Evolutionary conservation across 345 rosid species (phyloP).

Genomic region (Erodium maritimum): DNA sequence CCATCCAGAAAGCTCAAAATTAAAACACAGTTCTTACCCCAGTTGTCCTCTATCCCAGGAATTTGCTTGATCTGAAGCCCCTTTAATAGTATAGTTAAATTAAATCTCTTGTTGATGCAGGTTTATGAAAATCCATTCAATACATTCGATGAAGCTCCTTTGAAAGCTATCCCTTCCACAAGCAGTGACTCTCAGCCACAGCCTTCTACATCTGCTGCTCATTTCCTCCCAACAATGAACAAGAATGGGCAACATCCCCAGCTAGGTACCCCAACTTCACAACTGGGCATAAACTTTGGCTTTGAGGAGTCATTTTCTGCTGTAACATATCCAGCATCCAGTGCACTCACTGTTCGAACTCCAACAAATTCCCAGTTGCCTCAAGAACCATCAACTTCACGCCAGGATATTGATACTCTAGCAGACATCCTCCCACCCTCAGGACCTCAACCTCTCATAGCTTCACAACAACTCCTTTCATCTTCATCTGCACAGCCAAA

Average conservation of each 20-base stretch:
- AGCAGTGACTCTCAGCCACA: conserved; percentile 32
- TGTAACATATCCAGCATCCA: conserved; percentile 26
- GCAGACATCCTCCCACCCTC: conserved; percentile 88
- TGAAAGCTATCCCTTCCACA: conserved; percentile 51
- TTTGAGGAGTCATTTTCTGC: conserved; percentile 50
- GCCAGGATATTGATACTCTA: conserved; percentile 59
- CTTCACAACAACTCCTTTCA: conserved; percentile 32
- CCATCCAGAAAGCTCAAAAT: neutral
- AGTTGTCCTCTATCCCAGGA: neutral
- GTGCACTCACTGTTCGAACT: conserved; percentile 23
- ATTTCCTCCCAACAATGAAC: conserved; percentile 27
- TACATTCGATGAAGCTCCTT: conserved; percentile 92
- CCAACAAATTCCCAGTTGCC: conserved; percentile 33
- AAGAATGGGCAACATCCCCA: conserved; percentile 35
- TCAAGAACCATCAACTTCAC: conserved; percentile 43
- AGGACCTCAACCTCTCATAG: conserved; percentile 33
- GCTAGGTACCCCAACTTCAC: conserved; percentile 20
- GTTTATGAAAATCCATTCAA: conserved; percentile 88
- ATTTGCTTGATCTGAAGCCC: neutral
- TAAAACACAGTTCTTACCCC: neutral
- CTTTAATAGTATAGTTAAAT: neutral
- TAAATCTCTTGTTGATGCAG: conserved; percentile 34
- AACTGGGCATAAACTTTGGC: conserved; percentile 22
- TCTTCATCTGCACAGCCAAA: conserved; percentile 24
- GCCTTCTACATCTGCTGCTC: conserved; percentile 18